phyloP scores from a whole-genome alignment of 768 basidiomycete genomes.

The Phanerochaete sordida region DNA sequence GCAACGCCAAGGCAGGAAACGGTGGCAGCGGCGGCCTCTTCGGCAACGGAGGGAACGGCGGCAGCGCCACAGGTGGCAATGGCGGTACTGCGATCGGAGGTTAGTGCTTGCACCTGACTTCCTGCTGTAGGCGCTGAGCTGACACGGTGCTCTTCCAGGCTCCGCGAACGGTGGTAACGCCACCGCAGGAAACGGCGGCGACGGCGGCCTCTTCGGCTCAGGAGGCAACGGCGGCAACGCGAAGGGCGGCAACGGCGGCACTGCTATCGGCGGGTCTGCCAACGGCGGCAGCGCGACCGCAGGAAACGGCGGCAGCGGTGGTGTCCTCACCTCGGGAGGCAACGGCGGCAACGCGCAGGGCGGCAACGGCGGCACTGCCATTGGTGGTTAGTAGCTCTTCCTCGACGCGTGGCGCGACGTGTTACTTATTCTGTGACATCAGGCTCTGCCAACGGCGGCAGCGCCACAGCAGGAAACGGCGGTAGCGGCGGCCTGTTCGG shows the following conservation, averaged over 20 bases:
- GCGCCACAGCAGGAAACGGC: too few species aligned
- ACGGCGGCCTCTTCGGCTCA: background rate
- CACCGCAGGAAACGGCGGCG: background rate
- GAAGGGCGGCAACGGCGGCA: background rate
- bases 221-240: background rate
- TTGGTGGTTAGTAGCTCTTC: background rate
- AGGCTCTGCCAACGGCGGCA: background rate
- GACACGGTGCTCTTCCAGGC: background rate
- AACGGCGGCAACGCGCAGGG: background rate
- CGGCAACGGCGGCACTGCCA: background rate
- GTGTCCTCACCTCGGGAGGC: too few species aligned
- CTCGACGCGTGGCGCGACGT: too few species aligned
- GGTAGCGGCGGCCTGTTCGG: too few species aligned
- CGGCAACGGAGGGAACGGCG: background rate
- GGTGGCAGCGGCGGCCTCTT: background rate
- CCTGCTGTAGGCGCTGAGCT: too few species aligned
- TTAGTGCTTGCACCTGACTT: too few species aligned
- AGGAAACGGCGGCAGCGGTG: background rate
- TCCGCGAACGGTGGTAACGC: background rate
- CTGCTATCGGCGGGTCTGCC: background rate
- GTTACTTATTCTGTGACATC: too few species aligned
- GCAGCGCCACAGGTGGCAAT: background rate
- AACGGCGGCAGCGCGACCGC: background rate
- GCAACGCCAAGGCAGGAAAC: background rate
- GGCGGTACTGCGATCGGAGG: background rate